Conservation (phyloP, 495 filamentous ascomycete genomes). For the Talaromyces proteolyticus region DNA sequence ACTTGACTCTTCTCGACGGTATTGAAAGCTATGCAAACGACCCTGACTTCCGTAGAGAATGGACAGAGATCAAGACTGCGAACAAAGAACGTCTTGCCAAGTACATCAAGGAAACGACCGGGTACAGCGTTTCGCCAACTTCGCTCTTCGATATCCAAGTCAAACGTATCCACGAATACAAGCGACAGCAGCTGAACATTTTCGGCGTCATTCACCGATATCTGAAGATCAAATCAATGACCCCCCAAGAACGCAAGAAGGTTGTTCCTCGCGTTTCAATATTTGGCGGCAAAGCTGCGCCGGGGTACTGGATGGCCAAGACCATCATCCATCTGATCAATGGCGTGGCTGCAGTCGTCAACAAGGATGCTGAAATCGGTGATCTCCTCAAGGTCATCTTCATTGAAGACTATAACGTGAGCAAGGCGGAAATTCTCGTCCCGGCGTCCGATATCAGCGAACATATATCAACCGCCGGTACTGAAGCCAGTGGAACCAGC, state of each 20-base stretch:
- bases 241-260: slow-evolving; percentile 80
- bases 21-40: slow-evolving; percentile 78
- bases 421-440: slow-evolving; percentile 94
- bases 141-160: slow-evolving; percentile 96
- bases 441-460: slow-evolving; percentile 96
- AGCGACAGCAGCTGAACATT: slow-evolving; percentile 98
- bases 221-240: slow-evolving; percentile 79
- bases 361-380: slow-evolving; percentile 84
- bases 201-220: slow-evolving; percentile 97
- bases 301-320: slow-evolving; percentile 99
- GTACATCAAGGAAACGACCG: slow-evolving; percentile 76
- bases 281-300: slow-evolving; percentile 96
- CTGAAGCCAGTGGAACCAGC: slow-evolving; percentile 63
- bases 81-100: slow-evolving; percentile 81
- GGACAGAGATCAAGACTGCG: slow-evolving; percentile 79
- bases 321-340: slow-evolving; percentile 97
- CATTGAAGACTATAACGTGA: slow-evolving; percentile 97
- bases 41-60: slow-evolving; percentile 83
- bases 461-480: slow-evolving; percentile 97
- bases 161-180: slow-evolving; percentile 99
- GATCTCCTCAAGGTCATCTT: slow-evolving; percentile 96
- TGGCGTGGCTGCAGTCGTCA: slow-evolving; percentile 84
- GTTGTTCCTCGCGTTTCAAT: slow-evolving; percentile 88
- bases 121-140: slow-evolving; percentile 76
- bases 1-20: slow-evolving; percentile 77